Base-by-base conservation (phyloP, 352 stramenopile species). In the Globisporangium paddicum region DNA sequence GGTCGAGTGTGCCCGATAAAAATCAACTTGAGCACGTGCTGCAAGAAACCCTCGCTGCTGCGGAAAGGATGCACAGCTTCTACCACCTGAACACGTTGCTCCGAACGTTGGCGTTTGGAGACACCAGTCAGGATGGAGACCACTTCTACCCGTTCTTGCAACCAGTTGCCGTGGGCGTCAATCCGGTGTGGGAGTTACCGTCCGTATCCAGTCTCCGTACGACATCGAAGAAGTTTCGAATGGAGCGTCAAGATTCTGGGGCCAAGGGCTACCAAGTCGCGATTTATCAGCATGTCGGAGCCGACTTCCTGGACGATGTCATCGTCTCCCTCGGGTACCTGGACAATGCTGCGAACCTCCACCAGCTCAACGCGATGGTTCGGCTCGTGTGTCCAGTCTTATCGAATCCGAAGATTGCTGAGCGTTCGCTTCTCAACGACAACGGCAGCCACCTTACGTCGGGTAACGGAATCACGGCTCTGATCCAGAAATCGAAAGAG, bases 331-430 rank as follows among this genome's bases (percentile, higher is more conserved):
- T 90, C 41, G 74, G 77, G 4, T 90, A 82, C 47, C 67, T 85
- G 32, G 72, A 87, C 14, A 72, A 73, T 18, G 52, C 85, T 1
- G 68, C 79, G 14, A 61, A 66, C 13, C 47, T 60, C 1, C 69
- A 73, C 30, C 71, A 88, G 37, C 52, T 90, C 30, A 69, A 87
- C 41, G 77, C 74, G 3, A 90, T 90, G 78, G 74, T 81, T 18
- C 84, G 81, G 45, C 78, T 90, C 26, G 69, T 88, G 10, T 51
- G 73, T 3, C 77, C 80, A 37, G 70, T 78, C 50, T 62, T 88
- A 2, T 69, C 68, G 10, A 81, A 69, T n/a, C 34, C 58, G 9
- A 28, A 53, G 1, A 74, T 90, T 38, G 74, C 78, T 1, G 54
- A 73, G 7, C 68, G 71, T 30, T 69, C 55, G 34, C 53, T 84